phyloP scores from a whole-genome alignment of 1,284 basidiomycete genomes.

The Boletus sp. region DNA sequence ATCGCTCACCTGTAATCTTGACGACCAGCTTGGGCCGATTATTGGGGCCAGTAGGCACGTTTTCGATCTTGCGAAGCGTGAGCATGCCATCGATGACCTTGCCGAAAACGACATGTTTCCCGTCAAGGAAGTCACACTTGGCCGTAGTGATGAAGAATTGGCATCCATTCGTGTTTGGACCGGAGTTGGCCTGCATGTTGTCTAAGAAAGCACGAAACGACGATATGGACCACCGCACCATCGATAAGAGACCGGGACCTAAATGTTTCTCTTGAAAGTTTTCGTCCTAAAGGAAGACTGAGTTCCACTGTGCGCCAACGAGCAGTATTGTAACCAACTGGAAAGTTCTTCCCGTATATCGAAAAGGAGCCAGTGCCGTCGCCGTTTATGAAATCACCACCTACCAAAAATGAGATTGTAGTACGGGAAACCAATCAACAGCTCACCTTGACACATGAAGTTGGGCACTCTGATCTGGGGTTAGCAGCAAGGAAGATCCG shows the following conservation, averaged over 20 bases:
- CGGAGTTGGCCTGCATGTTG: conserved; percentile 83
- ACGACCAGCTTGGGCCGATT: conserved; percentile 84
- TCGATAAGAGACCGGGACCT: conserved; percentile 82
- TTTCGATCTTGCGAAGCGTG: conserved; percentile 92
- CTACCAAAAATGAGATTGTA: conserved; percentile 41
- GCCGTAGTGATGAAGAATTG: conserved; percentile 99
- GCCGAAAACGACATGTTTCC: conserved; percentile 95
- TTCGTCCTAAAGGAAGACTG: conserved; percentile 69
- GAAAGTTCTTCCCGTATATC: conserved; percentile 94
- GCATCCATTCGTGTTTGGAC: conserved; percentile 91
- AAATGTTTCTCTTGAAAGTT: conserved; percentile 93
- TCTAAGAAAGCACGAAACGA: conserved; percentile 3
- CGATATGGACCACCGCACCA: conserved; percentile 53
- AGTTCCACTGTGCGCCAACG: background rate
- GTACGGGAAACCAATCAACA: background rate
- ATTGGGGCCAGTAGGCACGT: conserved; percentile 88
- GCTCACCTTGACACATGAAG: conserved; percentile 84
- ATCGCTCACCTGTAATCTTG: conserved; percentile 77
- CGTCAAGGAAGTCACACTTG: conserved; percentile 92
- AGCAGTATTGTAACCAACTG: conserved; percentile 47
- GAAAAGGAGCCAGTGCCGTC: conserved; percentile 96
- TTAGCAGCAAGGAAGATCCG: conserved; percentile 1
- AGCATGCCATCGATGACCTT: conserved; percentile 88
- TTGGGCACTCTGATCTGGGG: conserved; percentile 59
- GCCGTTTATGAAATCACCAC: conserved; percentile 86